phyloP scores from a whole-genome alignment of 305 asterid species.

The Fraxinus greggii region DNA sequence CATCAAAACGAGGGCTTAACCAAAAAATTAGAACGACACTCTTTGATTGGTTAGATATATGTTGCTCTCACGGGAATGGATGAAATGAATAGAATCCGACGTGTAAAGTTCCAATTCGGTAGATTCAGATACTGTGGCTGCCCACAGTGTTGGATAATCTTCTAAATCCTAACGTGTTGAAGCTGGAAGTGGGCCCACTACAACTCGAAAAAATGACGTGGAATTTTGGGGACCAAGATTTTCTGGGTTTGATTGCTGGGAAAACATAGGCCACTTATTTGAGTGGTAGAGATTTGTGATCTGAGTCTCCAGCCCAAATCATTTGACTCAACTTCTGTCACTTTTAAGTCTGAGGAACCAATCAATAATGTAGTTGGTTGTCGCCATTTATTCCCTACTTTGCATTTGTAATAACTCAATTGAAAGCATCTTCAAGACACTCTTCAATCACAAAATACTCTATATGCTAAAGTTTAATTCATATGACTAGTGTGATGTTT shows the following conservation, averaged over 20 bases:
- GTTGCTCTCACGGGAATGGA: constrained; percentile 29
- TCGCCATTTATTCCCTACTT: background rate
- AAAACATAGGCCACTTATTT: constrained; percentile 30
- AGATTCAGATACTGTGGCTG: constrained; percentile 29
- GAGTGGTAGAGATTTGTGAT: constrained; percentile 32
- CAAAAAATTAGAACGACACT: background rate
- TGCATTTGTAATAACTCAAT: no score
- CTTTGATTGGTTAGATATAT: constrained; percentile 21
- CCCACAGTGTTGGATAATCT: constrained; percentile 27
- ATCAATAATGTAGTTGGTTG: background rate
- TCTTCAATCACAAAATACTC: no score
- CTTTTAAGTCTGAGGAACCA: background rate
- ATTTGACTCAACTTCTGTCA: background rate
- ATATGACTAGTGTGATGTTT: no score
- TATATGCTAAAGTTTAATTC: no score
- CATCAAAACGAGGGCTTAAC: no score
- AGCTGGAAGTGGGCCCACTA: constrained; percentile 28
- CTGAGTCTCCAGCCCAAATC: constrained; percentile 1
- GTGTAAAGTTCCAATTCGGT: constrained; percentile 36
- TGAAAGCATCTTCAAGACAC: no score
- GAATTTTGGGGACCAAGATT: constrained; percentile 22
- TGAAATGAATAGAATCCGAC: constrained; percentile 13
- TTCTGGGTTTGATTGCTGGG: background rate
- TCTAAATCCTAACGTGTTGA: constrained; percentile 3
- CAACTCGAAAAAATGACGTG: constrained; percentile 35